Evolutionary conservation across 2,329 filamentous ascomycete genomes (phyloP).

Genomic region (Cladosporium oxysporum): DNA sequence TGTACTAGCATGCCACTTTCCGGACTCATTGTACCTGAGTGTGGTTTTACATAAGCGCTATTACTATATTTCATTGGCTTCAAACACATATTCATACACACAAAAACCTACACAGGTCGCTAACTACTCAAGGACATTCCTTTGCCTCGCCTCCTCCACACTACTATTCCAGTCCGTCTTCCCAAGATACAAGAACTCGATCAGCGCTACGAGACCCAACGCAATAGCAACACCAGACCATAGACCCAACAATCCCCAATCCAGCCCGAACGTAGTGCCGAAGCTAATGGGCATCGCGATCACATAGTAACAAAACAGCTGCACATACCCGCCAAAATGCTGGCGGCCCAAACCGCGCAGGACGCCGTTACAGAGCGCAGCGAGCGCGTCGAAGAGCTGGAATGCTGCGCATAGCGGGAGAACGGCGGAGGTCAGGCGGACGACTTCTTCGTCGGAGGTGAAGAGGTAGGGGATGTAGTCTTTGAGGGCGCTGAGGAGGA

Average conservation of each 20-base stretch:
- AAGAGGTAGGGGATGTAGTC: constrained; percentile 75
- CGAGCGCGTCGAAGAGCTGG: constrained; percentile 82
- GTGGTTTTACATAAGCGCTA: background rate
- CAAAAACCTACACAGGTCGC: background rate
- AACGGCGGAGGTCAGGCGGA: constrained; percentile 64
- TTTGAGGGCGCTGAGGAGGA: constrained; percentile 67
- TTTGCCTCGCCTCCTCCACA: constrained; percentile 56
- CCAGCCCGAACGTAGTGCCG: constrained; percentile 70
- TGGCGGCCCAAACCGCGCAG: constrained; percentile 84
- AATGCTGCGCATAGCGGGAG: constrained; percentile 83
- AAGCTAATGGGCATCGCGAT: constrained; percentile 83
- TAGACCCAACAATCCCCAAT: constrained; percentile 75
- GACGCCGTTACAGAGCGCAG: constrained; percentile 77
- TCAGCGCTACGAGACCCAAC: constrained; percentile 57
- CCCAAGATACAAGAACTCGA: constrained; percentile 57
- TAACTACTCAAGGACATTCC: constrained; percentile 46
- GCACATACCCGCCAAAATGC: constrained; percentile 84
- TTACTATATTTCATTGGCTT: background rate
- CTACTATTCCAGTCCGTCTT: constrained; percentile 57
- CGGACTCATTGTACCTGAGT: background rate
- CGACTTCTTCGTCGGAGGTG: constrained; percentile 65
- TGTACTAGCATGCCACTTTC: background rate
- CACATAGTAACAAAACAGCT: constrained; percentile 80
- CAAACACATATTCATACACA: background rate
- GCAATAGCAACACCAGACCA: constrained; percentile 68